Evolutionary conservation across 768 basidiomycete species (phyloP), one percentile per base, ranked within the genome.

Genomic region (Rhizopogon salebrosus): DNA sequence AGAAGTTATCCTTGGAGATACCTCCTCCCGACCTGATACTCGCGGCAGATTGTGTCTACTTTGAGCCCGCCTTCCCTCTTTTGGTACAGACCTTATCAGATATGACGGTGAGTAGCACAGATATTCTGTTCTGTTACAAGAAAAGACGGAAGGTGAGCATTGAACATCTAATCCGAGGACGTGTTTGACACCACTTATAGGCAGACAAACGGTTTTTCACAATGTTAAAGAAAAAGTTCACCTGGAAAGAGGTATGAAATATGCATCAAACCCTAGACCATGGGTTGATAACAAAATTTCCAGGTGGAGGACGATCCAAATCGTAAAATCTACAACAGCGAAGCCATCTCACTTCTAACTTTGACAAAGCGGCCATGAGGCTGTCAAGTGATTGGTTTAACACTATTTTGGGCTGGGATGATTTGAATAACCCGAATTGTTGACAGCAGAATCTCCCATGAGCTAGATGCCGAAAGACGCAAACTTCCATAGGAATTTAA

Each of bases 41-140:
- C 4, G 92, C 90, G 2, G 94, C 94, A 1, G 94, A 98, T 63
- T 98, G 94, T 60, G 93, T 98, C 8, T 98, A 98, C 72, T 93
- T 92, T 58, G 94, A 97, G 69, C 91, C 92, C 11, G 84, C 91
- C 0, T 98, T 97, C 62, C 87, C 92, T 7, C 78, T 94, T 11
- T 80, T 98, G 1, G 88, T 94, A 2, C 69, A 84, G 57, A 95
- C 93, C 0, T 74, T 98, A 29, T 76, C 72, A 31, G 80, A 85
- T 40, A 79, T 95, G 35, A 73, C 79, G 1, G 55, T 62, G 24
- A 72, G 76, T 20, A 67, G 69, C 18, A 80, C 86, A 16, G 86
- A 92, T 52, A 79, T 95, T 37, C 67, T 95, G 34, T 93, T 98
- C 70, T 94, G 92, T 64, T 95, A 93, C 73, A 94, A 94, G 72